phyloP scores from a whole-genome alignment of 1,139 yeast genomes.

The Blastobotrys illinoisensis region DNA sequence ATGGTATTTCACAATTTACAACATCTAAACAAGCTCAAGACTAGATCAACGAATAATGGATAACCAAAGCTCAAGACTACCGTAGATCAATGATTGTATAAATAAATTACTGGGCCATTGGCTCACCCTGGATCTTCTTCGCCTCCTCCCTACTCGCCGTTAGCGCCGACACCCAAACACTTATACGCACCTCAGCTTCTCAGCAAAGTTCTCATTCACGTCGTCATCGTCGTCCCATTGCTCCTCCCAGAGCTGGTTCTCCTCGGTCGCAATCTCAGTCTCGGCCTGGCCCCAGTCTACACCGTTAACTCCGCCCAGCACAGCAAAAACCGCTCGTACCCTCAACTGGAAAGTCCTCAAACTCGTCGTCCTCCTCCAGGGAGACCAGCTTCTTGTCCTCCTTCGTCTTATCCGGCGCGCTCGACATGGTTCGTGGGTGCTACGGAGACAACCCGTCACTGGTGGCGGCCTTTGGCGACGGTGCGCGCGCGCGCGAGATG shows the following conservation, averaged over 20 bases:
- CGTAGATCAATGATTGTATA: not conserved
- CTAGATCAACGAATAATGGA: too few species aligned
- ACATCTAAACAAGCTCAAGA: too few species aligned
- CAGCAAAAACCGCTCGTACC: slow-evolving; percentile 41
- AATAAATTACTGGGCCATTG: slow-evolving; percentile 11
- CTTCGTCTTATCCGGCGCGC: slow-evolving; percentile 12
- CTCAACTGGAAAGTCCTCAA: slow-evolving; percentile 91
- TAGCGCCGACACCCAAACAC: not conserved
- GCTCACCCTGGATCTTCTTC: slow-evolving; percentile 19
- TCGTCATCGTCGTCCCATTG: slow-evolving; percentile 92
- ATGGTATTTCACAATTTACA: too few species aligned
- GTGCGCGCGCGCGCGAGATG: not conserved
- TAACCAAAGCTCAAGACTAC: too few species aligned
- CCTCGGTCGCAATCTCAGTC: slow-evolving; percentile 36
- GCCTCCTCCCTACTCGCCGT: slow-evolving; percentile 22
- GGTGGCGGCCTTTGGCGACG: not conserved
- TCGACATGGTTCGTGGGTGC: slow-evolving; percentile 3
- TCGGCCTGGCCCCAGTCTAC: slow-evolving; percentile 49
- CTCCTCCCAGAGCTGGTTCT: slow-evolving; percentile 76
- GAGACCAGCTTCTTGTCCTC: slow-evolving; percentile 40
- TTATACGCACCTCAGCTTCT: slow-evolving; percentile 49
- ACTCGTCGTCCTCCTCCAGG: slow-evolving; percentile 88
- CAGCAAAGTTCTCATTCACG: slow-evolving; percentile 77
- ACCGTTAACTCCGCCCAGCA: not conserved
- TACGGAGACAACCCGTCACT: too few species aligned